Evolutionary conservation across 2,329 filamentous ascomycete species (phyloP).

Genomic region (Neoscytalidium dimidiatum): DNA sequence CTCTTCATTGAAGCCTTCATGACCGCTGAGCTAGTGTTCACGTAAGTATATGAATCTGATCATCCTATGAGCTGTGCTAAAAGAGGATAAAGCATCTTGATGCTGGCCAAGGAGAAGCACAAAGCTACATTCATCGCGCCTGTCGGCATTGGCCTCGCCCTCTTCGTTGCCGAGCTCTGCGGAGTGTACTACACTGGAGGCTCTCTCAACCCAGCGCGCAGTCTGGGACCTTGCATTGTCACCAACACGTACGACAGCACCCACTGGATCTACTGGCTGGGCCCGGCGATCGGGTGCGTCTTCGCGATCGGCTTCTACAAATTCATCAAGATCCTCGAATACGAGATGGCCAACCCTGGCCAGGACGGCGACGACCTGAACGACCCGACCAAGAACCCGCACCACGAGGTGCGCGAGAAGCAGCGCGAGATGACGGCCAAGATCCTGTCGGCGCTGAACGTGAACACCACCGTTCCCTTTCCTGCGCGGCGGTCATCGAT

Average conservation of each 20-base stretch:
- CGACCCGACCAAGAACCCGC: constrained; percentile 20
- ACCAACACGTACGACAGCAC: constrained; percentile 42
- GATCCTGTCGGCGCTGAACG: constrained; percentile 11
- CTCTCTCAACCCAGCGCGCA: constrained; percentile 49
- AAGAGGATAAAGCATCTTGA: constrained; percentile 29
- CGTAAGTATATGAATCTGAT: constrained; percentile 29
- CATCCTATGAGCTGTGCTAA: constrained; percentile 32
- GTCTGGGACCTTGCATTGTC: constrained; percentile 47
- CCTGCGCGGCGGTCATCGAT: no score
- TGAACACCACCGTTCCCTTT: no score
- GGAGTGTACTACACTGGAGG: constrained; percentile 47
- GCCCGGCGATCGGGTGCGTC: constrained; percentile 41
- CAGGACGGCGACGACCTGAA: constrained; percentile 39
- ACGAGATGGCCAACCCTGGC: constrained; percentile 44
- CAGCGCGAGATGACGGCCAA: constrained; percentile 18
- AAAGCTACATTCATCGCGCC: constrained; percentile 31
- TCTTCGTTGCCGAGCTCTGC: constrained; percentile 26
- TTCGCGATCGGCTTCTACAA: constrained; percentile 42
- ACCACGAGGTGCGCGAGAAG: constrained; percentile 19
- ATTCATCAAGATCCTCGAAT: constrained; percentile 44
- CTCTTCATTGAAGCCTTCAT: constrained; percentile 44
- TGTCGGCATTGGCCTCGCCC: constrained; percentile 26
- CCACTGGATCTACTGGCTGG: constrained; percentile 53
- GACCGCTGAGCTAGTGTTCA: constrained; percentile 42
- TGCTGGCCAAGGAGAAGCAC: constrained; percentile 34